A percentile compares a stretch with the other conserved stretches of the same genome.
Evolutionary conservation across 2,329 filamentous ascomycete species (phyloP).

Genomic region (Aureobasidium melanogenum): DNA sequence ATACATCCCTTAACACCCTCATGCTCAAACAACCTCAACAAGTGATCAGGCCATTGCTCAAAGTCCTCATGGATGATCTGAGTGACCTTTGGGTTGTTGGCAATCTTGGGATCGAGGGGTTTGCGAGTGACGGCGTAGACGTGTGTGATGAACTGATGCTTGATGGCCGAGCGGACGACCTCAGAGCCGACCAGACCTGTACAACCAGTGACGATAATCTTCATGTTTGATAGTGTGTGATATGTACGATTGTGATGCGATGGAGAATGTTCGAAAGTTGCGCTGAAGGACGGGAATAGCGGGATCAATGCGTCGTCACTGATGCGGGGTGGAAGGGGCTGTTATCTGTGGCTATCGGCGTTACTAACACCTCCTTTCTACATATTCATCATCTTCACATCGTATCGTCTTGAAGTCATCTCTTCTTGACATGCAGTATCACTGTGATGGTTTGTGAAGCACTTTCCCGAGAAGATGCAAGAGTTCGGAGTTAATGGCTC

Average conservation of each 20-base stretch:
- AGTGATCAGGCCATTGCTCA: slow-evolving; percentile 38
- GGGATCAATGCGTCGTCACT: no score
- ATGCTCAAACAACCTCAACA: slow-evolving; percentile 30
- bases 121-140: slow-evolving; percentile 26
- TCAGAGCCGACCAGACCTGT: slow-evolving; percentile 51
- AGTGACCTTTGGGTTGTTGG: slow-evolving; percentile 25
- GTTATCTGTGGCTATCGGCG: no score
- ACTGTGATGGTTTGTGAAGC: no score
- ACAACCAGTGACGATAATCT: slow-evolving; percentile 49
- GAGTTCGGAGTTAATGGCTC: no score
- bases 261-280: no score
- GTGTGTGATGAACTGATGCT: slow-evolving; percentile 40
- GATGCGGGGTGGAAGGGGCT: no score
- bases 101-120: slow-evolving; percentile 20
- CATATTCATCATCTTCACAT: no score
- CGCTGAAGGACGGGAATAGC: no score
- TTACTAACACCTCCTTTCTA: no score
- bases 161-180: slow-evolving; percentile 44
- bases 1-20: slow-evolving; percentile 38
- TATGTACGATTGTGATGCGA: neutral
- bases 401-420: no score
- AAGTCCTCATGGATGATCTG: slow-evolving; percentile 42
- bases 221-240: slow-evolving; percentile 35
- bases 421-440: no score
- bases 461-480: no score